A percentile compares a stretch with the other conserved stretches of the same genome.
Conservation (phyloP, 73 alveolate species). For the Paramecium sonneborni region DNA sequence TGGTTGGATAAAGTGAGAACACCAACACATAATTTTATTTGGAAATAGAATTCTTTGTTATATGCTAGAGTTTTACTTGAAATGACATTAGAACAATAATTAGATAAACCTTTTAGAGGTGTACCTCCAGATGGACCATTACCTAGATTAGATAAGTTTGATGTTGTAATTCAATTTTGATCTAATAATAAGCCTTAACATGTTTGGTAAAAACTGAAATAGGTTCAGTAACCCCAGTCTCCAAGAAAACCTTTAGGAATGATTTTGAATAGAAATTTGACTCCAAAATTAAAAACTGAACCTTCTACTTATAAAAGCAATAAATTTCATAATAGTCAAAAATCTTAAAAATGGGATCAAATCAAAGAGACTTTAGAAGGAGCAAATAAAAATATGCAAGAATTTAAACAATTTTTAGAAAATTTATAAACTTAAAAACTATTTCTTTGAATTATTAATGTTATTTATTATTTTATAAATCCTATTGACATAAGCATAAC, state of each 20-base stretch:
- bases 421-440: not conserved
- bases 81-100: slow-evolving; percentile 76
- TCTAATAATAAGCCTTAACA: not conserved
- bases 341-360: not conserved
- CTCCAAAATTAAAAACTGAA: not conserved
- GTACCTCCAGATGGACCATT: slow-evolving; percentile 91
- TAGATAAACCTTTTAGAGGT: slow-evolving; percentile 87
- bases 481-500: not conserved
- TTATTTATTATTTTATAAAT: slow-evolving; percentile 19
- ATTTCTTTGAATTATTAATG: slow-evolving; percentile 1
- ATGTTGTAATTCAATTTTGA: not conserved
- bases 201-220: not conserved
- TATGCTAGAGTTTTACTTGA: slow-evolving; percentile 85
- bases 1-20: slow-evolving; percentile 50
- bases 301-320: not conserved
- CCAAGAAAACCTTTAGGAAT: not conserved
- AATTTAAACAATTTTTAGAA: slow-evolving; percentile 40
- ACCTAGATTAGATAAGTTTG: slow-evolving; percentile 72
- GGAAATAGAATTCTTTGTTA: slow-evolving; percentile 91
- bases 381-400: slow-evolving; percentile 56
- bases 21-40: slow-evolving; percentile 79
- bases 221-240: not conserved
- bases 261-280: not conserved
- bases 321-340: not conserved
- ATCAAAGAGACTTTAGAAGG: slow-evolving; percentile 37